Percentiles rank a stretch among this genome's conserved stretches.
These are phyloP conservation scores for Erodium maritimum DNA, from an alignment of 345 rosid genomes.

Conservation along the genomic window DNA sequence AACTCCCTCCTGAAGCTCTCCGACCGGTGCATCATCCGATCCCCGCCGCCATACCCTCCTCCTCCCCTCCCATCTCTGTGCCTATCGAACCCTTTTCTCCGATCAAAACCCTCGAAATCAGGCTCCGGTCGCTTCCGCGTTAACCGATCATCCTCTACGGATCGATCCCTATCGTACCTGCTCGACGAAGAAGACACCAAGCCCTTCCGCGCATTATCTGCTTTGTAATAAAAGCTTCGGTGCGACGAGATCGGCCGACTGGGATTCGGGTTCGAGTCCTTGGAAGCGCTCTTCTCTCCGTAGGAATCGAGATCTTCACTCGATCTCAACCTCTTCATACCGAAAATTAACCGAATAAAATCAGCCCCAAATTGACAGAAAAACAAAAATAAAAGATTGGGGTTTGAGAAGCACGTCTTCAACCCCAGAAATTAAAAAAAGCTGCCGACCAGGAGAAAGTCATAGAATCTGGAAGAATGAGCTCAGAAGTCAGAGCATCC, in stretches of 20 bases:
- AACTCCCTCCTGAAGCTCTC: constrained; percentile 79
- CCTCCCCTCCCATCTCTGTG: constrained; percentile 10
- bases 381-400: no score
- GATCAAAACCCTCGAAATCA: constrained; percentile 49
- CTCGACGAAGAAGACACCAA: constrained; percentile 36
- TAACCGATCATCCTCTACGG: constrained; percentile 30
- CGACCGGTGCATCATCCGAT: constrained; percentile 35
- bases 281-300: constrained; percentile 28
- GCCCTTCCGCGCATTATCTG: constrained; percentile 36
- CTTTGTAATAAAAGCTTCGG: constrained; percentile 45
- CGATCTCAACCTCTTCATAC: constrained; percentile 73
- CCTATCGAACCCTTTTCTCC: constrained; percentile 29
- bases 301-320: constrained; percentile 63
- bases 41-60: constrained; percentile 10
- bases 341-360: neutral
- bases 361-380: no score
- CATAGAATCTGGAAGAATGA: no score
- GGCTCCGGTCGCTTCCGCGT: constrained; percentile 51
- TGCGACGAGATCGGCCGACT: constrained; percentile 40
- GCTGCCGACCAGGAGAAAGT: no score
- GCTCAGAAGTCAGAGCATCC: no score
- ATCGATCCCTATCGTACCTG: constrained; percentile 57
- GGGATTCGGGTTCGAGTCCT: constrained; percentile 9
- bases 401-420: no score
- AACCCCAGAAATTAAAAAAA: no score